Base-by-base conservation (phyloP, 805 yeast species). In the Ogataea salicorniae region DNA sequence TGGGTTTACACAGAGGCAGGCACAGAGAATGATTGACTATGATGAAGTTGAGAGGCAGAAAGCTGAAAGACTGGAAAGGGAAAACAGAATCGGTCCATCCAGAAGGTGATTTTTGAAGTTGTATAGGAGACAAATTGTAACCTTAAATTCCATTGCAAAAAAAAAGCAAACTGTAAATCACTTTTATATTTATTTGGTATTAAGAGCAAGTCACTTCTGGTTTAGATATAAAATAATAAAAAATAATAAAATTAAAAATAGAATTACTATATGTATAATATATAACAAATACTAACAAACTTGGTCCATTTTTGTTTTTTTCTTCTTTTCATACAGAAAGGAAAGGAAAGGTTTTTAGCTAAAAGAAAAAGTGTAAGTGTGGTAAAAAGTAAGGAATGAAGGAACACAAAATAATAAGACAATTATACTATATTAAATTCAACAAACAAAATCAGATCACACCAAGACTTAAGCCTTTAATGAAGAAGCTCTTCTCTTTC, bases 401-500 rank as follows among this genome's bases (percentile, higher is more conserved):
- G 37, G 20, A 43, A 34, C 9, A 26, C 11, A 26, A 26, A 26
- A 26, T 26, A 26, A 26, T 11, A 26, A 26, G 31, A 26, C 9
- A 26, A 9, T 26, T 11, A 26, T 6, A 26, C 31, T 26, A 26
- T 26, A 26, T 18, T 20, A 17, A 37, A 36, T 20, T 14, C 18
- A 23, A 4, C 16, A 31, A 14, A 31, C 33, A 31, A 15, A 34
- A 23, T 34, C 20, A n/a, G 26, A 37, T 42, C 33, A 38, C 36
- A 40, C 34, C 31, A 37, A 37, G 47, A 57, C 55, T 76, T 81
- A 84, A 81, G 91, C 90, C 80, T 86, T 89, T 76, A 94, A 84
- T 67, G 98, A 94, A 69, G 97, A 91, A 75, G 99, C 98, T 84
- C 99, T 90, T 87, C 97, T 90, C 96, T 92, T 92, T 82, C 87